Conservation (phyloP, 2,329 filamentous ascomycete genomes). For the Colletotrichum filicis region DNA sequence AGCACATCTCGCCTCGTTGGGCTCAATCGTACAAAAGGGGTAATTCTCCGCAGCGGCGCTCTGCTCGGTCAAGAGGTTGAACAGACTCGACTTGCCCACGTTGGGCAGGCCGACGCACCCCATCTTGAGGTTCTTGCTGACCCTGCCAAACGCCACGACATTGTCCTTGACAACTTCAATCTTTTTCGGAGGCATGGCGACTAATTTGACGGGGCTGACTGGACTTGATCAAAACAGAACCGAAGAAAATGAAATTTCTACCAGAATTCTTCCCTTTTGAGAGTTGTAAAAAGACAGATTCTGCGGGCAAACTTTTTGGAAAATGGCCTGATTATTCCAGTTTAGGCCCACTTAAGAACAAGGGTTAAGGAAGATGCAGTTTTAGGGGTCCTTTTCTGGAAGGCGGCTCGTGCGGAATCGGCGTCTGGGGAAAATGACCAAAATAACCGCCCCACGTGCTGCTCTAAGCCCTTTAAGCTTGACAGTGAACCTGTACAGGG, state of each 20-base stretch:
- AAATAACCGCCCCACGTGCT: no score
- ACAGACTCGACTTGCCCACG: constrained; percentile 57
- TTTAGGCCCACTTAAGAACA: not conserved
- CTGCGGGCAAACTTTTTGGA: not conserved
- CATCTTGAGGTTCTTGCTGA: constrained; percentile 58
- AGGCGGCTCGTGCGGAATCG: no score
- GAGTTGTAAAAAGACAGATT: not conserved
- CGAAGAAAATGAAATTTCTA: not conserved
- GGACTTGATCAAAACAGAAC: not conserved
- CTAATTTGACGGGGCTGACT: no score
- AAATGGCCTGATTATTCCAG: not conserved
- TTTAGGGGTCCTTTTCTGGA: no score
- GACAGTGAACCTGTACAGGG: no score
- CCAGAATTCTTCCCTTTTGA: not conserved
- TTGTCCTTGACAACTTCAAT: constrained; percentile 32
- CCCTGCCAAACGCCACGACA: constrained; percentile 57
- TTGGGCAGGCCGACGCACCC: constrained; percentile 58
- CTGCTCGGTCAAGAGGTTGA: constrained; percentile 58
- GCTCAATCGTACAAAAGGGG: constrained; percentile 59
- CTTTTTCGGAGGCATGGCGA: not conserved
- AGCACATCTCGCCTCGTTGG: constrained; percentile 57
- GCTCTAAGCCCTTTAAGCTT: no score
- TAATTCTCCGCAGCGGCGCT: constrained; percentile 57
- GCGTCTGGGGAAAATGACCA: no score
- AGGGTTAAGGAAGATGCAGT: not conserved